Conservation (phyloP, 164 flowering plant species). For the Sedum album region DNA sequence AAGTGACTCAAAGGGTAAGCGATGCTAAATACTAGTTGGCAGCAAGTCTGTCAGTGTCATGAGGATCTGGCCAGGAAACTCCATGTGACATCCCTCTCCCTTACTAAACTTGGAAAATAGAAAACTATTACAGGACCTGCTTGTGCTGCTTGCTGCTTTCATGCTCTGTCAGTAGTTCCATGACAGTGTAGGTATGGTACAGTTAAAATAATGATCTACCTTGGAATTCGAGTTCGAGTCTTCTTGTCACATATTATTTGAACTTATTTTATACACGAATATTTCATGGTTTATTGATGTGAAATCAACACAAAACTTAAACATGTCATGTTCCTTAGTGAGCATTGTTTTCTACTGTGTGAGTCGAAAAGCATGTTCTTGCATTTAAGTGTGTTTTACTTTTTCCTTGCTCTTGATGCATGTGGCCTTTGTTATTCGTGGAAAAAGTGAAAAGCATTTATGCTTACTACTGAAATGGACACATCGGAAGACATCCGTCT, state of each 20-base stretch:
- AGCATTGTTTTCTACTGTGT: neutral
- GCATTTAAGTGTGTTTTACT: neutral
- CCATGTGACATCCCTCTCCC: slow-evolving; percentile 40
- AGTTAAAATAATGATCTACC: neutral
- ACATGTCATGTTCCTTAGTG: neutral
- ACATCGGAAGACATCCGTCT: neutral
- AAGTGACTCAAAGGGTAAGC: slow-evolving; percentile 88
- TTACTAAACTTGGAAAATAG: neutral
- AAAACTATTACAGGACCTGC: neutral
- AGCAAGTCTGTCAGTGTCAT: slow-evolving; percentile 52
- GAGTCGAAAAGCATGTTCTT: neutral
- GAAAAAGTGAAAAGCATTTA: neutral
- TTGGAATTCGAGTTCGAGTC: no score
- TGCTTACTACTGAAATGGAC: neutral
- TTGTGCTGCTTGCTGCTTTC: no score
- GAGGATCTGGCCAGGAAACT: slow-evolving; percentile 93
- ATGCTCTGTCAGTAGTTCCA: neutral
- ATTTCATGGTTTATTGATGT: neutral
- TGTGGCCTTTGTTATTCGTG: neutral
- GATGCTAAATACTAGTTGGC: slow-evolving; percentile 67
- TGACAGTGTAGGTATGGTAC: neutral
- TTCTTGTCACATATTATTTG: no score
- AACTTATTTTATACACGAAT: no score
- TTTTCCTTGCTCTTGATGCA: neutral
- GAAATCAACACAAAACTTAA: neutral